Percentiles rank a stretch among this genome's conserved stretches.
Evolutionary conservation across 2,329 filamentous ascomycete species (phyloP).

Genomic region (Pyrenophora tritici-repentis): DNA sequence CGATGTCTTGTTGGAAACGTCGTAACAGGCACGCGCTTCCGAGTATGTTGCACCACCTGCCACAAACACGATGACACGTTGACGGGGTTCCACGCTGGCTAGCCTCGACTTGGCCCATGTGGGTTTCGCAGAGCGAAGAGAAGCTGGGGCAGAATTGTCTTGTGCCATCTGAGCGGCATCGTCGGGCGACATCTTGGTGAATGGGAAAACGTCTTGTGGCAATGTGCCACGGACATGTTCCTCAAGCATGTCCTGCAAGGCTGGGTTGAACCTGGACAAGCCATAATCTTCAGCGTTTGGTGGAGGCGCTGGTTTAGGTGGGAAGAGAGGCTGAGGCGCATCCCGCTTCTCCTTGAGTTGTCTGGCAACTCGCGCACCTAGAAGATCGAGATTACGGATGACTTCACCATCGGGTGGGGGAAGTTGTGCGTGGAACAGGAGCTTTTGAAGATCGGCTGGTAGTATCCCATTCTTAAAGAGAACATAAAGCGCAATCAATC

Average conservation of each 20-base stretch:
- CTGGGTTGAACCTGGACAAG: conserved; percentile 85
- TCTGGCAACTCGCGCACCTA: conserved; percentile 75
- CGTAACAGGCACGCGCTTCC: conserved; percentile 87
- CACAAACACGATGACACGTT: conserved; percentile 91
- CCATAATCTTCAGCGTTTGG: conserved; percentile 72
- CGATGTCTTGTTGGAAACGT: conserved; percentile 71
- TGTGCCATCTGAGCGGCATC: conserved; percentile 63
- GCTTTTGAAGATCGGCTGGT: conserved; percentile 78
- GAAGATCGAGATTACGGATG: conserved; percentile 76
- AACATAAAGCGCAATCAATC: conserved; percentile 83
- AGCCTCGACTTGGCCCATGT: conserved; percentile 90
- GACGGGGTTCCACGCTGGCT: conserved; percentile 76
- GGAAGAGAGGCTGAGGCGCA: conserved; percentile 70
- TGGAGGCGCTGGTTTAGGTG: conserved; percentile 62
- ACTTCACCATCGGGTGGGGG: conserved; percentile 73
- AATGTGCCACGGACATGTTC: conserved; percentile 56
- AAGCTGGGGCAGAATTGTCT: conserved; percentile 59
- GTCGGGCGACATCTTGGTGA: conserved; percentile 63
- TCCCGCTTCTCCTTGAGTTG: conserved; percentile 78
- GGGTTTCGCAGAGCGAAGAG: conserved; percentile 86
- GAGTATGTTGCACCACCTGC: conserved; percentile 94
- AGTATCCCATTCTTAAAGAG: conserved; percentile 87
- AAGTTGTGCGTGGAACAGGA: conserved; percentile 81
- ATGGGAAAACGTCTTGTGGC: conserved; percentile 53
- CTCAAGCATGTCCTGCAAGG: conserved; percentile 82